These are phyloP conservation scores for Pelomyxa schiedti DNA, from an alignment of 78 protist genomes.

Conservation along the genomic window DNA sequence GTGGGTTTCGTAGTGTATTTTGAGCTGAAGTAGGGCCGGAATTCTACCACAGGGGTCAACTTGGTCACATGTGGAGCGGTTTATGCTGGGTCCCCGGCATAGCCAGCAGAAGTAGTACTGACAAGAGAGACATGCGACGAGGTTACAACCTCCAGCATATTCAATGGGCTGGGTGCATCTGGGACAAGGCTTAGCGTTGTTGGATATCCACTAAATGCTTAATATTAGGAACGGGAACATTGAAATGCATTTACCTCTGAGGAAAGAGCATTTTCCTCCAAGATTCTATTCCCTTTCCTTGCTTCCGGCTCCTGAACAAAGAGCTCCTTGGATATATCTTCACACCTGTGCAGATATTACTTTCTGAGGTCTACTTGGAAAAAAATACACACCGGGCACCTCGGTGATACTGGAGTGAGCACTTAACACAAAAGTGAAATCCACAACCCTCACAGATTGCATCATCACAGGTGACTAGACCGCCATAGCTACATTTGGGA, in stretches of 20 bases:
- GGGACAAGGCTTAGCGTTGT: conserved; percentile 42
- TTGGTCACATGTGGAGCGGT: neutral
- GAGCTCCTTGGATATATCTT: neutral
- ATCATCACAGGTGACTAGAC: neutral
- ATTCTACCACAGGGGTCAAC: neutral
- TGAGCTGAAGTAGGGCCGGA: no score
- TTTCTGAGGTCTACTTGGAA: neutral
- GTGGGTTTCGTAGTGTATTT: no score
- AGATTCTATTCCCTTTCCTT: neutral
- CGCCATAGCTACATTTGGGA: neutral
- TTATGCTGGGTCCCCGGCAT: neutral
- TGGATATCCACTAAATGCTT: neutral
- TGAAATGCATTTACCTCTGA: no score
- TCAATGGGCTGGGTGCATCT: conserved; percentile 27
- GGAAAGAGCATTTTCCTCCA: no score
- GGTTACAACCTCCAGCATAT: conserved; percentile 67
- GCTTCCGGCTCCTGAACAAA: neutral
- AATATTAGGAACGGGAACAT: no score
- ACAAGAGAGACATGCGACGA: conserved; percentile 41
- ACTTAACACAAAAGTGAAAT: neutral
- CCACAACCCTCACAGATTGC: neutral
- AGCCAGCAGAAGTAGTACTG: conserved; percentile 50
- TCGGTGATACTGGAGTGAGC: neutral
- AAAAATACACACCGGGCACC: neutral
- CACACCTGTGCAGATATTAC: neutral